A percentile compares a stretch with the other conserved stretches of the same genome.
phyloP scores from a whole-genome alignment of 805 yeast species.

The Nakazawaea laoshanensis region DNA sequence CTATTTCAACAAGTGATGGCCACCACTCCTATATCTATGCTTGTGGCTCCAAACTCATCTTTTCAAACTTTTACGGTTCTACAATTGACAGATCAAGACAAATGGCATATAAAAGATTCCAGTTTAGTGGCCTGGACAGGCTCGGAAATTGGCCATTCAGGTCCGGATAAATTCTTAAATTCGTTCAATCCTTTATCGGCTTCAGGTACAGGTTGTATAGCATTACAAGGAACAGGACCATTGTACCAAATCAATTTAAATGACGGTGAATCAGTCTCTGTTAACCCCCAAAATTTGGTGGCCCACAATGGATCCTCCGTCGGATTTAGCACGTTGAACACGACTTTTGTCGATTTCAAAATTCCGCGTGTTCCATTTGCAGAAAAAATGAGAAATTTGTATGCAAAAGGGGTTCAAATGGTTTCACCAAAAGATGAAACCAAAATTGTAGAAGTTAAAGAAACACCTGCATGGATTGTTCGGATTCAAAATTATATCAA shows the following conservation, averaged over 20 bases:
- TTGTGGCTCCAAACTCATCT: conserved; percentile 27
- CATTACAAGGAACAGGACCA: conserved; percentile 30
- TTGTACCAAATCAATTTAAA: conserved; percentile 26
- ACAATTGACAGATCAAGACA: conserved; percentile 18
- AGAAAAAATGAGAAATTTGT: background rate
- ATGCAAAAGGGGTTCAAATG: background rate
- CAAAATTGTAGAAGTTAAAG: background rate
- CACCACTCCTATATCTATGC: conserved; percentile 21
- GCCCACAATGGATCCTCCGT: conserved; percentile 20
- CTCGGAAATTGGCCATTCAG: too few relatives aligned
- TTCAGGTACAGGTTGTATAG: conserved; percentile 30
- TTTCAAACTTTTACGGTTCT: conserved; percentile 26
- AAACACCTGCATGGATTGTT: background rate
- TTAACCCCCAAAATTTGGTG: conserved; percentile 30
- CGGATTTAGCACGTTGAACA: conserved; percentile 3
- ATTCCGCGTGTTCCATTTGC: background rate
- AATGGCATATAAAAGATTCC: conserved; percentile 28
- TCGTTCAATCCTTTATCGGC: conserved; percentile 17
- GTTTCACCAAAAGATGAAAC: background rate
- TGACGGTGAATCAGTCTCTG: conserved; percentile 27
- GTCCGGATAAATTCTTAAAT: conserved; percentile 22
- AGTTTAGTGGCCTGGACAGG: conserved; percentile 39
- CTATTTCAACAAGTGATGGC: conserved; percentile 27
- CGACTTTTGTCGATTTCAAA: conserved; percentile 1
- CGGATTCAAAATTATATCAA: conserved; percentile 1